Base-by-base conservation (phyloP, 768 basidiomycete genomes). In the Inosperma sp. region DNA sequence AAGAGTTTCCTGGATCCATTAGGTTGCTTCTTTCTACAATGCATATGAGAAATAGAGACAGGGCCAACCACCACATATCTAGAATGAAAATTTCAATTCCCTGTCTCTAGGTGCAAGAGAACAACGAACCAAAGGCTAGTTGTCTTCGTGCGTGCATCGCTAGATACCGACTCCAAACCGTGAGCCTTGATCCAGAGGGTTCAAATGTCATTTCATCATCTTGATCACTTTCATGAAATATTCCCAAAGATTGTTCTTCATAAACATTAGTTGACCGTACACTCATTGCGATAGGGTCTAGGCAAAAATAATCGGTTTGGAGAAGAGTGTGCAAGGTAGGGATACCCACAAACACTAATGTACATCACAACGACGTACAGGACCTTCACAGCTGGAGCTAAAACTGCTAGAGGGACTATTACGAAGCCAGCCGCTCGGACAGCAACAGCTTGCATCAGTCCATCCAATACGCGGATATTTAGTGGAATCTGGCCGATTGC, bases 1-100 rank as follows among this genome's bases (percentile, higher is more conserved):
- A 63, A 16, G 72, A 72, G 29, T 77, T 80, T 0, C 61, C 70
- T 0, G 72, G 63, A 52, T 87, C 70, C 17, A 76, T 76, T 25
- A 25, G 31, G 8, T 22, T 14, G 56, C 77, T 52, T 54, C 89
- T 91, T 78, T 97, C 96, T 54, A 96, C 83, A 56, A 97, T 95
- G 64, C 94, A 97, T 33, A 97, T 74, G 2, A 96, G 66, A 68
- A 93, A 93, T 10, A 97, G 67, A 0, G 90, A 92, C 10, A 91
- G 65, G 0, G 74, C 87, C 17, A 98, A 67, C 93, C 93, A 96
- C 95, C 94, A 96, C 80, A 97, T 92, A 67, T 96, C 94, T 93
- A 55, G 7, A 50, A n/a, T 13, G 41, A 34, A 52, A 1, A 35
- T 40, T 39, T 27, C 23, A 48, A 49, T 9, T 9, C 33, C 25